phyloP scores from a whole-genome alignment of 352 stramenopile genomes.

The Phytopythium delawarense region DNA sequence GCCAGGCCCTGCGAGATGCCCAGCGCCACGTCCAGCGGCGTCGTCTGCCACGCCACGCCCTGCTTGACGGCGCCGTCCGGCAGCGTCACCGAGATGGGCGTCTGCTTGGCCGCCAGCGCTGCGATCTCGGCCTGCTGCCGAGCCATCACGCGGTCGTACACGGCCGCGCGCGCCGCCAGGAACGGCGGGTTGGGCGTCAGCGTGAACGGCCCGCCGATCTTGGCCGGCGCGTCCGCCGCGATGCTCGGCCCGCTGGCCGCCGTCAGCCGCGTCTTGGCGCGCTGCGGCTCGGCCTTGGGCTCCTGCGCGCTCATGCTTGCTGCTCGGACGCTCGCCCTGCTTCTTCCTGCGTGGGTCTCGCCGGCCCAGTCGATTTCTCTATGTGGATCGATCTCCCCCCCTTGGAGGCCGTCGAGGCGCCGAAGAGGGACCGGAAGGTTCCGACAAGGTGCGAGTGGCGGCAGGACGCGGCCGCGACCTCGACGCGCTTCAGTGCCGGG shows the following conservation, averaged over 20 bases:
- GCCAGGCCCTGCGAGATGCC: constrained; percentile 95
- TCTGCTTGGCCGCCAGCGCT: constrained; percentile 76
- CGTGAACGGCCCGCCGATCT: constrained; percentile 84
- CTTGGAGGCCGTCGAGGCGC: background rate
- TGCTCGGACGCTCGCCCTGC: background rate
- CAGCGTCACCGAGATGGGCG: constrained; percentile 95
- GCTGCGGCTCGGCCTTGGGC: constrained; percentile 31
- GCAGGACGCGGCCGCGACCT: background rate
- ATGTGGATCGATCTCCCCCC: background rate
- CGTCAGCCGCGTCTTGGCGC: constrained; percentile 77
- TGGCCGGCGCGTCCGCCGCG: constrained; percentile 36
- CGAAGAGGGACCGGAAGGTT: background rate
- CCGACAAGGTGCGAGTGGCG: background rate
- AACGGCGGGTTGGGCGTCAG: constrained; percentile 84
- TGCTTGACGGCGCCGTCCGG: constrained; percentile 94
- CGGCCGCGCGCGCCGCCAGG: constrained; percentile 59
- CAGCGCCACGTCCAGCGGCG: constrained; percentile 95
- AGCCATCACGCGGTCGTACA: constrained; percentile 88
- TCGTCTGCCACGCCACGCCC: constrained; percentile 92
- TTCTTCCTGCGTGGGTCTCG: background rate
- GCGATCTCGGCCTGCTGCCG: constrained; percentile 63
- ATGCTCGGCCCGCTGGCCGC: constrained; percentile 70
- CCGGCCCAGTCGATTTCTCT: background rate
- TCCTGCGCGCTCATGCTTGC: constrained; percentile 6
- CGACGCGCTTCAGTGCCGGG: background rate